Base-by-base conservation (phyloP, 106 monocot genomes). In the Dendrobium officinale region DNA sequence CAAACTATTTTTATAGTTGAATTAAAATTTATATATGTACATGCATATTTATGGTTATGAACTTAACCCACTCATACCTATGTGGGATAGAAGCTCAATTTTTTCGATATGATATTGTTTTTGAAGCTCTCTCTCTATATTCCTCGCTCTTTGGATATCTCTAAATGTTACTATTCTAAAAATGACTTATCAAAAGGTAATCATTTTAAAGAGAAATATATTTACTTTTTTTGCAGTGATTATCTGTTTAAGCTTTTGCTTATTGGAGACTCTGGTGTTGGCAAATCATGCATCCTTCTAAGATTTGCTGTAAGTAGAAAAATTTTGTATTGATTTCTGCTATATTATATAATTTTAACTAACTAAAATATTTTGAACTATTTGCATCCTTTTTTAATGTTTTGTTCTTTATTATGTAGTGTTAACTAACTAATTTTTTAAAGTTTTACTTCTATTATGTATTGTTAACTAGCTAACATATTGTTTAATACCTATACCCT, bases 251-350 rank as follows among this genome's bases (percentile, higher is more conserved):
- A 84, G 40, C 84, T 84, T 80, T 76, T 84, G 76, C 84, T 84
- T 75, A 84, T 84, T 80, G 84, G 84, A 67, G 84, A 84, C 40
- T 84, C 84, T 54, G 84, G 84, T 59, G 84, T 84, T 84, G 84
- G 84, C 41, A 84, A 84, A 49, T 84, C 84, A 67, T 84, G 84
- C 45, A 79, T 84, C 41, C 84, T 84, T 17, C 64, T 84, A 49
- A 84, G 84, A 41, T 84, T 84, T 84, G 84, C 84, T n/a, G 84
- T 84, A 80, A 84, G 84, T 74, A 43, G 15, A 42, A 8, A 4
- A 9, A 13, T 44, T 74, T 74, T 74, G 9, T 72, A 13, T 51
- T 42, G 33, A 42, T 43, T 11, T 29, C n/a, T 43, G 51, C 19
- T 43, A 0, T 74, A 74, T 74, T 74, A 22, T 42, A 9, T 74